Conservation (phyloP, 345 rosid species). For the Dipteronia sinensis region DNA sequence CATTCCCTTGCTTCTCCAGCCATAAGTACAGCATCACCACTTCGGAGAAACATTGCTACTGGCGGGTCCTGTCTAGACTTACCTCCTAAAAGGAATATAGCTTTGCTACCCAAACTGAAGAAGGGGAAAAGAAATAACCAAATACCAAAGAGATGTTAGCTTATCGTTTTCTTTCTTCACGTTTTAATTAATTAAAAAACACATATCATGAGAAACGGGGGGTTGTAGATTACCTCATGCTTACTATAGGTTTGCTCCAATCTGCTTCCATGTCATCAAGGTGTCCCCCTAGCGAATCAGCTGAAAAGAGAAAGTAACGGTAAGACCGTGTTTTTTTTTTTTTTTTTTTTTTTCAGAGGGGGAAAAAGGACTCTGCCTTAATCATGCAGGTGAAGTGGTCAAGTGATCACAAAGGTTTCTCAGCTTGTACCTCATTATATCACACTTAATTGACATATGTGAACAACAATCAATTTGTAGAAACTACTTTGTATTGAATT, state of each 20-base stretch:
- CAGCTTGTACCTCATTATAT: not conserved
- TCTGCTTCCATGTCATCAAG: constrained; percentile 97
- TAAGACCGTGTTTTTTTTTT: not conserved
- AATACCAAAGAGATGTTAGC: not conserved
- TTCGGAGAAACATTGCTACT: constrained; percentile 85
- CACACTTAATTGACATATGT: not conserved
- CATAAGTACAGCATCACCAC: constrained; percentile 92
- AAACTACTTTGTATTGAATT: too few species aligned
- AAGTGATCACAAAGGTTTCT: not conserved
- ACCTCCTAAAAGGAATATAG: constrained; percentile 92
- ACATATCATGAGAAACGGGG: too few species aligned
- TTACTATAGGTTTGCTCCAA: constrained; percentile 94
- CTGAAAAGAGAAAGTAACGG: constrained; percentile 35
- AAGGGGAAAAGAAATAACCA: constrained; percentile 8
- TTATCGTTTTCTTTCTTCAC: not conserved
- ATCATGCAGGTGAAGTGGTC: not conserved
- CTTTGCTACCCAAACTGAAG: constrained; percentile 89
- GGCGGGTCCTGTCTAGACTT: constrained; percentile 78
- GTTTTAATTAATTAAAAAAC: too few species aligned
- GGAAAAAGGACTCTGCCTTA: not conserved
- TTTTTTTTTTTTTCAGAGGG: not conserved
- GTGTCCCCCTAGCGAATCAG: constrained; percentile 95
- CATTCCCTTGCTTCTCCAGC: constrained; percentile 96
- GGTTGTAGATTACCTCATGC: constrained; percentile 67
- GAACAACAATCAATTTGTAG: too few species aligned